phyloP scores from a whole-genome alignment of 2,329 filamentous ascomycete species.

The Lecanicillium sp. region DNA sequence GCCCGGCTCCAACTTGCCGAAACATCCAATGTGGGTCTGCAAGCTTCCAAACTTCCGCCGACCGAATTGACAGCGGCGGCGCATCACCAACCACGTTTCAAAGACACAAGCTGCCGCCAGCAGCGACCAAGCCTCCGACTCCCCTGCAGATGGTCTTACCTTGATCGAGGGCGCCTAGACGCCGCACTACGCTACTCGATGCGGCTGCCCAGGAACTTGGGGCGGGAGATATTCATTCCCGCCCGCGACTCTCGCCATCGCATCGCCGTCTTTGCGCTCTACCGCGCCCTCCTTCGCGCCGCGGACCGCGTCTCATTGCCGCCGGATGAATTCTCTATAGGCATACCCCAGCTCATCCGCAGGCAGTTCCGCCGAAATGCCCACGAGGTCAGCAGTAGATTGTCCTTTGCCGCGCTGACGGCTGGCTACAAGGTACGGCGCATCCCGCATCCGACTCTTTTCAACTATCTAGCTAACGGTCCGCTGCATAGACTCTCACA shows the following conservation, averaged over 20 bases:
- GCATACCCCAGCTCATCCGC: constrained; percentile 50
- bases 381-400: constrained; percentile 47
- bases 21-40: too few species aligned
- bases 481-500: constrained; percentile 28
- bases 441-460: neutral
- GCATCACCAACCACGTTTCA: too few species aligned
- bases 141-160: too few species aligned
- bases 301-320: constrained; percentile 46
- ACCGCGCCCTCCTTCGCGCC: constrained; percentile 59
- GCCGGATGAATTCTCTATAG: constrained; percentile 21
- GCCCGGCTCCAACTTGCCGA: too few species aligned
- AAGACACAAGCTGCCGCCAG: too few species aligned
- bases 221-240: constrained; percentile 32
- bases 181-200: too few species aligned
- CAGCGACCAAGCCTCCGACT: too few species aligned
- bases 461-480: too few species aligned
- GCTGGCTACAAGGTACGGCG: constrained; percentile 57
- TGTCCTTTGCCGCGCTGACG: constrained; percentile 54
- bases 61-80: too few species aligned
- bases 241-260: constrained; percentile 45
- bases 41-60: too few species aligned
- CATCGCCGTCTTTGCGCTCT: constrained; percentile 58
- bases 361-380: constrained; percentile 56
- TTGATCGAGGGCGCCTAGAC: too few species aligned
- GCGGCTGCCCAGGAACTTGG: constrained; percentile 13